Evolutionary conservation across 2,329 filamentous ascomycete species (phyloP).

Genomic region (Bipolaris zeicola): DNA sequence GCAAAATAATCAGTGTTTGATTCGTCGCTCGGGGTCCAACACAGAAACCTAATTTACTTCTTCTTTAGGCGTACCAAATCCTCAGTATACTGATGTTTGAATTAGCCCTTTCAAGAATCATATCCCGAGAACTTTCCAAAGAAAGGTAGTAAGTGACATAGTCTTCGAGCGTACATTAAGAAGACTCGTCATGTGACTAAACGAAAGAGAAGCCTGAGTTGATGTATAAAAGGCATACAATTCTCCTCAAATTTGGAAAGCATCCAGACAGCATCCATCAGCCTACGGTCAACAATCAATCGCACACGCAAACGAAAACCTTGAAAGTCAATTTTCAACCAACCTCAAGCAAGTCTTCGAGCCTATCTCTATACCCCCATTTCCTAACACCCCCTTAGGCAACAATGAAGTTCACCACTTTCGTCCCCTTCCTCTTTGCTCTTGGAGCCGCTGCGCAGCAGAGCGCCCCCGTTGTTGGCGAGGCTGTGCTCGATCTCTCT

Average conservation of each 20-base stretch:
- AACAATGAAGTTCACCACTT: conserved; percentile 10
- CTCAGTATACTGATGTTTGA: neutral
- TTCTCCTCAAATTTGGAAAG: neutral
- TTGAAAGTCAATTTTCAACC: neutral
- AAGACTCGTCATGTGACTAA: neutral
- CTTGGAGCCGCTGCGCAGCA: neutral
- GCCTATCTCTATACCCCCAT: neutral
- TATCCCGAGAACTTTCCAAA: neutral
- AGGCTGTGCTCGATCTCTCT: conserved; percentile 8
- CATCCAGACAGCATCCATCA: neutral
- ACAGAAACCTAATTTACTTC: neutral
- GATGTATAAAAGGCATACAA: neutral
- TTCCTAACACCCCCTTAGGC: neutral
- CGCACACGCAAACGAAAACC: neutral
- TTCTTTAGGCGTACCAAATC: neutral
- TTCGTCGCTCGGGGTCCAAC: neutral
- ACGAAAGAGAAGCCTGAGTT: neutral
- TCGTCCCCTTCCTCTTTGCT: conserved; percentile 5
- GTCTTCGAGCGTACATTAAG: neutral
- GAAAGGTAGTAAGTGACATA: neutral
- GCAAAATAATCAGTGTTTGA: neutral
- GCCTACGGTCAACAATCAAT: neutral
- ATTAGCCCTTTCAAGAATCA: neutral
- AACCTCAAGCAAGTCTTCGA: neutral
- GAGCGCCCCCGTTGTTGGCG: neutral